Base-by-base conservation (phyloP, 768 basidiomycete genomes). In the Peribolospora baueri region DNA sequence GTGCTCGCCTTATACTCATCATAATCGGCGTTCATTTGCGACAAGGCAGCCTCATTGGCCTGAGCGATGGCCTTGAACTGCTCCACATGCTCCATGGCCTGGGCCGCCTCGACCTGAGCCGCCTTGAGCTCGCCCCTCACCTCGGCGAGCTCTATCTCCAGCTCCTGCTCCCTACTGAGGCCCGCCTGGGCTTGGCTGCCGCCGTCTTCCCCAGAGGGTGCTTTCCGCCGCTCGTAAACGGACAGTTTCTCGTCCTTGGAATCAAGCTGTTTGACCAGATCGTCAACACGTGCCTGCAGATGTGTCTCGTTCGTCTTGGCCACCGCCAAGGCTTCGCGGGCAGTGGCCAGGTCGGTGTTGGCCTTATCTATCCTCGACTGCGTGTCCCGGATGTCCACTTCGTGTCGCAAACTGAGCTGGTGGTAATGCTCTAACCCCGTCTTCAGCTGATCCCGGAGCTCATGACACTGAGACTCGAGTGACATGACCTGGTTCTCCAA, bases 61-160 rank as follows among this genome's bases (percentile, higher is more conserved):
- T 80, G 76, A 58, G 81, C 81, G 61, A 90, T 87, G 59, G 82
- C 79, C 64, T 83, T 76, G 75, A 81, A 88, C 65, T 88, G 86
- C 57, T 81, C 75, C 39, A 81, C 78, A 62, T 86, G 82, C 48
- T 69, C 75, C 54, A 75, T 74, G 1, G 84, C 79, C 14, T 76
- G 70, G 7, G 77, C 72, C 42, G 86, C 74, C 60, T 87, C 85
- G 36, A 82, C 74, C 65, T 87, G 78, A 2, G 80, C 73, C 2
- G 83, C 72, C 68, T 84, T 85, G 52, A 90, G 71, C 38, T 79
- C 71, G 45, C 79, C 76, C 9, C 84, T 86, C 61, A 88, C 73
- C 54, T 87, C 84, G 3, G 84, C 86, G 14, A 88, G 81, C 63
- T 87, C 83, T 11, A 76, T 71, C 65, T 86, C 79, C 7, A 88